Base-by-base conservation (phyloP, 1,284 basidiomycete species). In the Microbotryum silenes-acaulis region DNA sequence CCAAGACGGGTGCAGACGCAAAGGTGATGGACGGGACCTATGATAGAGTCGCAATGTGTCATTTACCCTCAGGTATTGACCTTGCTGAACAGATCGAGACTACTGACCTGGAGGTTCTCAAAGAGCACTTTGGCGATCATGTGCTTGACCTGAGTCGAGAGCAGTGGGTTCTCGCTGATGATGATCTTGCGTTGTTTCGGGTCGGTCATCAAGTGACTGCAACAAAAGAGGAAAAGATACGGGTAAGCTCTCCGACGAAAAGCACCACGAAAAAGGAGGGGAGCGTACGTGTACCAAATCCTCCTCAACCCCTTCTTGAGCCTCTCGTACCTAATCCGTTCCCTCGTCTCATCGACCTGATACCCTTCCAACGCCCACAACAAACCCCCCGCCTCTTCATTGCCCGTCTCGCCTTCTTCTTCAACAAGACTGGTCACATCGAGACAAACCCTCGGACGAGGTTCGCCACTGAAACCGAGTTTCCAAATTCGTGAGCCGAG, bases 21-120 rank as follows among this genome's bases (percentile, higher is more conserved):
- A 97, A 97, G 1, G 91, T 92, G 64, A 98, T 82, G 2, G 89
- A 91, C 2, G 93, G 92, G 27, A 91, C 87, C 89, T 92, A 61
- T 31, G 21, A 50, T 2, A 47, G 47, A 9, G 8, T 46, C 25
- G 16, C 44, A 33, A 42, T 52, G 10, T 44, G 45, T 4, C 20
- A 23, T 23, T 55, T 21, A 14, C 29, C 9, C 9, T 4, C 9
- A 31, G 7, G 31, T 20, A 8, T 23, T 55, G 7, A 47, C 18
- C 42, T 1, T 16, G 16, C 6, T 18, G 50, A 50, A 12, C 1
- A 47, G n/a, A 45, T 4, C 23, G 5, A 31, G 12, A 3, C 46
- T 46, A 61, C 80, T 59, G 61, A 89, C 92, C 77, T 93, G 88
- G 16, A 93, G 78, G 70, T 94, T 94, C 64, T 89, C 86, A 73